Evolutionary conservation across 352 stramenopile species (phyloP), one percentile per base, ranked within the genome.

Genomic region (Albugo laibachii): DNA sequence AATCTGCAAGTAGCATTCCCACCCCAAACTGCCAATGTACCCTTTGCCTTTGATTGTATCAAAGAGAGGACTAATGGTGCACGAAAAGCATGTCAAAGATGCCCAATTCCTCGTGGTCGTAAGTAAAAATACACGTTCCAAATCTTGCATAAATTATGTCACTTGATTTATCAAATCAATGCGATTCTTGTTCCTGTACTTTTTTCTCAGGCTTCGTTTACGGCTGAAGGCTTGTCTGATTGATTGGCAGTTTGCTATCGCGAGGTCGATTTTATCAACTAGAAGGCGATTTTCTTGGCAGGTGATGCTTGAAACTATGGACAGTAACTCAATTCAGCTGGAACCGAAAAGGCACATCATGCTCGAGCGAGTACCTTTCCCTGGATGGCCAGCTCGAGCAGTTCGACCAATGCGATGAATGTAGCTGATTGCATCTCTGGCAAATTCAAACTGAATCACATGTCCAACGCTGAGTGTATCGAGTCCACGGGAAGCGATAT

Each of bases 361-460:
- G 47, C 47, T 47, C 13, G 8, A 8, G 47, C 18, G 34, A 51
- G 11, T 50, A 78, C 66, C 64, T 61, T 64, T 66, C n/a, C 76
- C 76, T 1, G 50, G 35, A 5, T 63, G 57, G 1, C 71, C 70
- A 18, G 69, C 70, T 14, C 72, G 72, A 12, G 62, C 76, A 2
- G 76, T 88, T 38, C 76, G 72, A 1, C 76, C 76, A 43, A 83
- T 82, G 50, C 76, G 72, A 50, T 88, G 76, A 39, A 88, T 59
- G 41, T 83, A 79, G 48, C 68, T 83, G 49, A 88, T 73, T n/a
- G 83, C 69, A 49, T 88, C 71, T 47, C 57, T 71, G 11, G 76
- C 76, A 47, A 85, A 88, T 50, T 88, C 76, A 50, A 78, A 84
- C 57, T 88, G 76, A 0, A 88, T 58, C 38, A 88, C 76, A 46